phyloP scores from a whole-genome alignment of 2,329 filamentous ascomycete genomes.

The Verticillium tricorpus region DNA sequence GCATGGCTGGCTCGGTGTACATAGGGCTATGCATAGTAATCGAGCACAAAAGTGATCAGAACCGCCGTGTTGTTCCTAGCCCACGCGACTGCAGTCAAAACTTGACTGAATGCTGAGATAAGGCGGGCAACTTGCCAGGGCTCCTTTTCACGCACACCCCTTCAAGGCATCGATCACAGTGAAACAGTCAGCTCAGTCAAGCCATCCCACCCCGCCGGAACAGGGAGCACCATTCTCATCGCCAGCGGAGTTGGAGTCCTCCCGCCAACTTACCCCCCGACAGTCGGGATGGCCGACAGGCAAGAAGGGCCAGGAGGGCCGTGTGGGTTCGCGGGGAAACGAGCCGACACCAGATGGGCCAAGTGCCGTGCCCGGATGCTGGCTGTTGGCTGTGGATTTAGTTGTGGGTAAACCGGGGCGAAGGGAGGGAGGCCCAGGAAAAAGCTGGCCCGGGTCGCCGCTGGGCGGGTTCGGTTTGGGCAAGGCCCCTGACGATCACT shows the following conservation, averaged over 20 bases:
- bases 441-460: too few species aligned
- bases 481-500: not conserved
- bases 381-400: too few species aligned
- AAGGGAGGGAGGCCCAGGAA: not conserved
- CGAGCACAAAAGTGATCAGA: conserved; percentile 1
- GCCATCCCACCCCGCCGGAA: too few species aligned
- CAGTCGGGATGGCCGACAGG: not conserved
- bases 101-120: too few species aligned
- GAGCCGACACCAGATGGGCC: not conserved
- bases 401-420: not conserved
- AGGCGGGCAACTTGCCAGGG: too few species aligned
- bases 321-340: not conserved
- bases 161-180: too few species aligned
- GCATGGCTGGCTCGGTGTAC: not conserved
- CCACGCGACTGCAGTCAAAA: too few species aligned
- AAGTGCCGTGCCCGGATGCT: not conserved
- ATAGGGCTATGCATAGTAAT: not conserved
- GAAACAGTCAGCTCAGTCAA: too few species aligned
- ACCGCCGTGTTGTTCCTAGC: not conserved
- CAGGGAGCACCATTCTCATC: too few species aligned
- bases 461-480: not conserved
- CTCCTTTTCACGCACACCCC: too few species aligned
- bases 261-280: too few species aligned
- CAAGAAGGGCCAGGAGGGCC: not conserved
- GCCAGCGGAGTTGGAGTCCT: too few species aligned